Base-by-base conservation (phyloP, 1,284 basidiomycete genomes). In the Porogramme epimiltina region DNA sequence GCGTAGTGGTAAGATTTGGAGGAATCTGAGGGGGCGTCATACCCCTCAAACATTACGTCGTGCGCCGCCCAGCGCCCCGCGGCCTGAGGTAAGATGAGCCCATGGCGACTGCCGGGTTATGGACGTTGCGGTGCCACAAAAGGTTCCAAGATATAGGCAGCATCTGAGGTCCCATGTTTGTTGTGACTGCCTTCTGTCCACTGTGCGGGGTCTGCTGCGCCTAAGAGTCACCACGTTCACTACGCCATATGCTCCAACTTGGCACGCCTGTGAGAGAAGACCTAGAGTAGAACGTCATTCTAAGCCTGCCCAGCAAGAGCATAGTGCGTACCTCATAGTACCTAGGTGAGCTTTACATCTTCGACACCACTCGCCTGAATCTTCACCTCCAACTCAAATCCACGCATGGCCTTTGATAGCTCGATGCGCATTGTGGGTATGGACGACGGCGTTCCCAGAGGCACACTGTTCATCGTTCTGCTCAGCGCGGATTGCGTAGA, bases 181-280 rank as follows among this genome's bases (percentile, higher is more conserved):
- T n/a, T n/a, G n/a, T n/a, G n/a, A n/a, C n/a, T n/a, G n/a, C n/a
- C n/a, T n/a, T n/a, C 28, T 31, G 28, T 31, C 28, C 15, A 31
- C 28, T 31, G 9, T 8, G 15, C 33, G 5, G 67, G 36, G 58
- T 56, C 23, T n/a, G n/a, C n/a, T n/a, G n/a, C n/a, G n/a, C n/a
- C n/a, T n/a, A n/a, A n/a, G n/a, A n/a, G n/a, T n/a, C n/a, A n/a
- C n/a, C n/a, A 87, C 78, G 34, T 81, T 83, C 22, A 89, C 82
- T 22, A 77, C 74, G 1, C 73, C 71, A 10, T 84, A 84, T 82
- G 74, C 26, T 68, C 70, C 59, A 87, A 66, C 4, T n/a, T n/a
- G n/a, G 83, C 81, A 40, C 86, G 82, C 52, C 85, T 88, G 62
- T 89, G 89, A 1, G 87, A 87, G 64, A 87, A 89, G 45, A 80